These are phyloP conservation scores for Zymoseptoria tritici DNA, from an alignment of 2,329 filamentous ascomycete species.

Conservation along the genomic window DNA sequence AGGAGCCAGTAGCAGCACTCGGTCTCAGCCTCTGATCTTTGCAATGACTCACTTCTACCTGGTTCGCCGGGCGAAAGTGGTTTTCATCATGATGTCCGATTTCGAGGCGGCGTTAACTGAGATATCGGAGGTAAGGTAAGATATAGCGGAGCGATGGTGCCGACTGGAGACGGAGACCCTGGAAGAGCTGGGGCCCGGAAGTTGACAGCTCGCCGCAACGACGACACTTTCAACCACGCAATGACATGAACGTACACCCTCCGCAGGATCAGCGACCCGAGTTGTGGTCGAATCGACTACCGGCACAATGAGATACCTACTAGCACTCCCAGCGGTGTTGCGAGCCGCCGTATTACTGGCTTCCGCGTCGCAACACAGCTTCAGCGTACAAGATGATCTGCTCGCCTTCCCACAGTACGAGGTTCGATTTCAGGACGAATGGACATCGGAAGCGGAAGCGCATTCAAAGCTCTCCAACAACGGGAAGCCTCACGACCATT, in stretches of 20 bases:
- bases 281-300: neutral
- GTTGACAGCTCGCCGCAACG: neutral
- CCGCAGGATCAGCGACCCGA: neutral
- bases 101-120: neutral
- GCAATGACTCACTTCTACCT: neutral
- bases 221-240: neutral
- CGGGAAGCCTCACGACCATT: constrained; percentile 4
- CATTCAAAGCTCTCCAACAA: constrained; percentile 46
- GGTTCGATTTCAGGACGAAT: constrained; percentile 61
- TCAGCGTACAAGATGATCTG: constrained; percentile 83
- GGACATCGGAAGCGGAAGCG: constrained; percentile 64
- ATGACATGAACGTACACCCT: neutral
- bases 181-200: neutral
- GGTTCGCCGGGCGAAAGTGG: neutral
- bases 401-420: constrained; percentile 83
- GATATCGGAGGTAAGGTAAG: too few relatives aligned
- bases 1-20: neutral
- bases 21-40: neutral
- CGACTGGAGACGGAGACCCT: too few relatives aligned
- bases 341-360: constrained; percentile 40
- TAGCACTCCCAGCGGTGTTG: constrained; percentile 41
- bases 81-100: neutral
- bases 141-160: too few relatives aligned
- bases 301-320: constrained; percentile 39
- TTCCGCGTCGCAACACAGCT: constrained; percentile 48